Evolutionary conservation across 805 yeast species (phyloP).

Genomic region (Candida yuanshanica): DNA sequence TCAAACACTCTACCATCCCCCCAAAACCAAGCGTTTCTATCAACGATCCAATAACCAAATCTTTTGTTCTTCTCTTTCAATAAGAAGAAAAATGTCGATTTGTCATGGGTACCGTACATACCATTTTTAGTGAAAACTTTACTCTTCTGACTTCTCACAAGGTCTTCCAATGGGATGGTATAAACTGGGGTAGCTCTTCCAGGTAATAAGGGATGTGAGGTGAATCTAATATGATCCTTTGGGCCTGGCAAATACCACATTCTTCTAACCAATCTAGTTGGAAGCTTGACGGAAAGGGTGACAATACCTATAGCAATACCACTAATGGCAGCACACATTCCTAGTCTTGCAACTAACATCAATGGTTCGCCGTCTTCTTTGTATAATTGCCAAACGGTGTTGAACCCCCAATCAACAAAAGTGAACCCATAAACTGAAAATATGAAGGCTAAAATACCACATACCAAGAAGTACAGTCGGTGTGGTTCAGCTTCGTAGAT

Average conservation of each 20-base stretch:
- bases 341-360: conserved; percentile 30
- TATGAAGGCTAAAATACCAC: conserved; percentile 63
- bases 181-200: conserved; percentile 66
- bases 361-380: conserved; percentile 41
- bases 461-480: conserved; percentile 62
- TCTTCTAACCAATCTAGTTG: conserved; percentile 66
- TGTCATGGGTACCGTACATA: conserved; percentile 76
- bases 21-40: conserved; percentile 87
- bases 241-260: conserved; percentile 69
- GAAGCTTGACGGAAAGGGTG: conserved; percentile 42
- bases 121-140: conserved; percentile 86
- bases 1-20: conserved; percentile 87
- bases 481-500: conserved; percentile 84
- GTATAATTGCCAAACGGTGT: conserved; percentile 45
- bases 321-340: conserved; percentile 38
- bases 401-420: conserved; percentile 49
- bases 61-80: conserved; percentile 51
- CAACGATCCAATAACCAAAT: conserved; percentile 63
- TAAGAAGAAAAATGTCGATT: conserved; percentile 66
- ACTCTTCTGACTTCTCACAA: conserved; percentile 53
- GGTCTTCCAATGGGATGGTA: conserved; percentile 52
- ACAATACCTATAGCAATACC: conserved; percentile 28
- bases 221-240: conserved; percentile 50
- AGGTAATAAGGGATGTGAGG: conserved; percentile 73
- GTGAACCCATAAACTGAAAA: conserved; percentile 65